A percentile compares a stretch with the other conserved stretches of the same genome.
phyloP scores from a whole-genome alignment of 352 stramenopile genomes.

The Saprolegnia diclina region DNA sequence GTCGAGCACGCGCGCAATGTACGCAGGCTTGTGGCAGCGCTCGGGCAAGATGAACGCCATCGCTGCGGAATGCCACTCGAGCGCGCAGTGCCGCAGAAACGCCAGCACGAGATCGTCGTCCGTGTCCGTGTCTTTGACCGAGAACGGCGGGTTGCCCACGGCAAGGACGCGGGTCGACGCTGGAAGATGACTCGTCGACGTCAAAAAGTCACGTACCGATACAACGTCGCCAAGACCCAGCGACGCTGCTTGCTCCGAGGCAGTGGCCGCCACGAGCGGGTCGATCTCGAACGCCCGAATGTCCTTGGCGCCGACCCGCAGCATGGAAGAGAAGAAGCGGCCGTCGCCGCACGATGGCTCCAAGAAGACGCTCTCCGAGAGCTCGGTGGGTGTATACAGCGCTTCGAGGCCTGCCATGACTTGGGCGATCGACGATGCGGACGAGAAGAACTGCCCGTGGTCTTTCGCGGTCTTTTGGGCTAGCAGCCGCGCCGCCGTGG shows the following conservation, averaged over 20 bases:
- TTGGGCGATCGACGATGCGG: constrained; percentile 36
- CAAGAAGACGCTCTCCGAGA: constrained; percentile 39
- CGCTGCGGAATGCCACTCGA: constrained; percentile 43
- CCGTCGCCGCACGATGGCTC: constrained; percentile 72
- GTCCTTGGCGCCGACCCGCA: constrained; percentile 34
- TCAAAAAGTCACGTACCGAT: constrained; percentile 47
- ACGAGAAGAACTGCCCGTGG: constrained; percentile 74
- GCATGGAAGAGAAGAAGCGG: constrained; percentile 42
- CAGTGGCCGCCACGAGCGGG: constrained; percentile 30
- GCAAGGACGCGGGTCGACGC: constrained; percentile 34
- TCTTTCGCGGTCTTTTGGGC: constrained; percentile 41
- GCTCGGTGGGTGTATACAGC: constrained; percentile 21
- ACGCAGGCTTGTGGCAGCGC: constrained; percentile 41
- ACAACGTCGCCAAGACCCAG: constrained; percentile 30
- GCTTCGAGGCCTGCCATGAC: constrained; percentile 34
- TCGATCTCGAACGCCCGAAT: constrained; percentile 66
- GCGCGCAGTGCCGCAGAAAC: constrained; percentile 47
- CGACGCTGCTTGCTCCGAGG: constrained; percentile 20
- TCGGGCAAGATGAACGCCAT: constrained; percentile 69
- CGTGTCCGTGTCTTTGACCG: constrained; percentile 30
- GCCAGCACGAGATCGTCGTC: constrained; percentile 44
- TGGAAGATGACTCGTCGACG: constrained; percentile 30
- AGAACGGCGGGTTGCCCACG: constrained; percentile 68
- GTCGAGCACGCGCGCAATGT: constrained; percentile 38
- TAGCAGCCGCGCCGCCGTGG: constrained; percentile 20